phyloP scores from a whole-genome alignment of 192 early-diverging fungal genomes.

The Coemansia sp. region DNA sequence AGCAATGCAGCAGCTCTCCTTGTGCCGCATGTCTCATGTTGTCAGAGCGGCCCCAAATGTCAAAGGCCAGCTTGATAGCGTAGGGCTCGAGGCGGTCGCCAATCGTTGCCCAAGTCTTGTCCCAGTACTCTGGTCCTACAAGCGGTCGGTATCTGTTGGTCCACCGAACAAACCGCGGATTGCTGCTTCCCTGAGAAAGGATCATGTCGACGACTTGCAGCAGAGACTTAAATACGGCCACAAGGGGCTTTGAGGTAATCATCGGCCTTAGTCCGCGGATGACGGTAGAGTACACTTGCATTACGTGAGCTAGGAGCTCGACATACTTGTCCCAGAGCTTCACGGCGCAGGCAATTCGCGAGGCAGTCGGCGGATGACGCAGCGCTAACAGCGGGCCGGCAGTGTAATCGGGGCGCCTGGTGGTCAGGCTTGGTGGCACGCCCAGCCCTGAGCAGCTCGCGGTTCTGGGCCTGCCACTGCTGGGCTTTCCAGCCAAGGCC shows the following conservation, averaged over 20 bases:
- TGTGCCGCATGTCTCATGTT: constrained; percentile 2
- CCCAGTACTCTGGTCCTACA: constrained; percentile 39
- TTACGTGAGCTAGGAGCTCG: constrained; percentile 21
- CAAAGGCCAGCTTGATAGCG: constrained; percentile 39
- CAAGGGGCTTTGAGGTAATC: background rate
- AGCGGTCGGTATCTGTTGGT: constrained; percentile 15
- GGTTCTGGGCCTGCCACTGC: background rate
- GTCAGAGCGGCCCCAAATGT: constrained; percentile 30
- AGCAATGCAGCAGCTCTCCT: constrained; percentile 2
- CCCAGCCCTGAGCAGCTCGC: background rate
- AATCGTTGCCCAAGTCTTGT: constrained; percentile 42
- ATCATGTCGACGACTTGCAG: constrained; percentile 39
- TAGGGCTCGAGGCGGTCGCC: constrained; percentile 41
- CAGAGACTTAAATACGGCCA: constrained; percentile 5
- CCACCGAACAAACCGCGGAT: constrained; percentile 30
- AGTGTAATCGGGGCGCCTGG: background rate
- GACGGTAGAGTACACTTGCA: constrained; percentile 40
- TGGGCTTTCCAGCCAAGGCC: background rate
- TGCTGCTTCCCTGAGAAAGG: constrained; percentile 40
- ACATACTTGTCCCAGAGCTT: constrained; percentile 45
- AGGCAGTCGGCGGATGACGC: background rate
- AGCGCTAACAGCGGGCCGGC: background rate
- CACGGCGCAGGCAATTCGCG: constrained; percentile 4
- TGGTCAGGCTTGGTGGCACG: background rate
- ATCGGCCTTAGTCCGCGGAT: constrained; percentile 17